These are phyloP conservation scores for Moniliophthora roreri DNA, from an alignment of 1,284 basidiomycete genomes.

Conservation along the genomic window DNA sequence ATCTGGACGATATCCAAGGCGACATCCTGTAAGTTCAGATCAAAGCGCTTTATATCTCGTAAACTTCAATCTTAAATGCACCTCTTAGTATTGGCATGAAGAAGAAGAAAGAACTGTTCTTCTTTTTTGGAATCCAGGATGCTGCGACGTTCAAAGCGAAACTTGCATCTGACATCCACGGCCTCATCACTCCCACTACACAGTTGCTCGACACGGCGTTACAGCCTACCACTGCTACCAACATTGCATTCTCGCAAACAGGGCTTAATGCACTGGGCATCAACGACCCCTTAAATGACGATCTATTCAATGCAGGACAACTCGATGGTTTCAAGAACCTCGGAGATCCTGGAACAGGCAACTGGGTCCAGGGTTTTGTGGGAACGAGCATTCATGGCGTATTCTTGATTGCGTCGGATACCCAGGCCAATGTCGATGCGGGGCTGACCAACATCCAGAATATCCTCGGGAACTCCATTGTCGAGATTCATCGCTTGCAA, in stretches of 20 bases:
- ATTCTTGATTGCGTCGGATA: conserved; percentile 32
- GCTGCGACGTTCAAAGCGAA: conserved; percentile 26
- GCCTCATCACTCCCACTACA: conserved; percentile 30
- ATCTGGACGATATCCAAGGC: conserved; percentile 22
- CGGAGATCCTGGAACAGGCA: conserved; percentile 25
- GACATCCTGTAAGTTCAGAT: conserved; percentile 22
- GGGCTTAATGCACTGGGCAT: conserved; percentile 33
- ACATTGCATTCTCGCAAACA: conserved; percentile 32
- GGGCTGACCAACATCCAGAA: conserved; percentile 14
- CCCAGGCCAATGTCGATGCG: conserved; percentile 17
- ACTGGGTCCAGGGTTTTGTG: conserved; percentile 34
- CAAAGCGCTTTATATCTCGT: neutral
- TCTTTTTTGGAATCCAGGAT: conserved; percentile 31
- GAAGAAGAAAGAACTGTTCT: conserved; percentile 31
- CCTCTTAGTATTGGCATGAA: conserved; percentile 27
- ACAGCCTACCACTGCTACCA: conserved; percentile 28
- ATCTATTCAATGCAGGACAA: conserved; percentile 30
- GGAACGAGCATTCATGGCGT: conserved; percentile 32
- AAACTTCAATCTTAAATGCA: neutral
- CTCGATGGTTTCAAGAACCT: conserved; percentile 24
- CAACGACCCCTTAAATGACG: conserved; percentile 31
- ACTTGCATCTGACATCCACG: conserved; percentile 26
- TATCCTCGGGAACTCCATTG: conserved; percentile 24
- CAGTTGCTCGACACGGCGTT: conserved; percentile 20
- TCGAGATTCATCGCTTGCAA: conserved; percentile 27